Percentiles rank a stretch among this genome's conserved stretches.
phyloP scores from a whole-genome alignment of 108 stramenopile genomes.

The Stephanodiscus minutulus region DNA sequence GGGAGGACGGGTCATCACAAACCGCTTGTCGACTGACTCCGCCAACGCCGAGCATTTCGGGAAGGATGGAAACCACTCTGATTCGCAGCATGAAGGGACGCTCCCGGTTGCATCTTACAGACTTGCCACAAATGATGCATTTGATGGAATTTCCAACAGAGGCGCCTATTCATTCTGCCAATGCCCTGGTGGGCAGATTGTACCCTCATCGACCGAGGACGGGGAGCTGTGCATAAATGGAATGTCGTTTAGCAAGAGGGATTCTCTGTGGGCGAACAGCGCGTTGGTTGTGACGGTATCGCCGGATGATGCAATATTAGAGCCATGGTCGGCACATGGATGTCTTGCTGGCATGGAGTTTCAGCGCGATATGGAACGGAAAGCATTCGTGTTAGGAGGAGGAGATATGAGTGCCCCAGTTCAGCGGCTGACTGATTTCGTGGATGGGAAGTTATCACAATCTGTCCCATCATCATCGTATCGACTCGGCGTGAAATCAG shows the following conservation, averaged over 20 bases:
- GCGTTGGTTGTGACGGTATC: slow-evolving; percentile 92
- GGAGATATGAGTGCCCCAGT: slow-evolving; percentile 89
- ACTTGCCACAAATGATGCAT: slow-evolving; percentile 84
- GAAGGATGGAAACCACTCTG: slow-evolving; percentile 13
- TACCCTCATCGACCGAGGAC: slow-evolving; percentile 85
- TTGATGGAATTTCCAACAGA: slow-evolving; percentile 62
- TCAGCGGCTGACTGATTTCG: slow-evolving; percentile 91
- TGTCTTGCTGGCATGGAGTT: slow-evolving; percentile 77
- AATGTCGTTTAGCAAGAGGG: slow-evolving; percentile 92
- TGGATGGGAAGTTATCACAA: slow-evolving; percentile 54
- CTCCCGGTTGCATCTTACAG: slow-evolving; percentile 90
- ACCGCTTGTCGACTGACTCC: slow-evolving; percentile 64
- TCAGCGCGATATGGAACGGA: slow-evolving; percentile 88
- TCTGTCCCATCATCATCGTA: slow-evolving; percentile 86
- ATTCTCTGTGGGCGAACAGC: slow-evolving; percentile 89
- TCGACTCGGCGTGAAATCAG: slow-evolving; percentile 85
- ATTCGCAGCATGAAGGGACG: slow-evolving; percentile 53
- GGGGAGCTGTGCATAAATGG: slow-evolving; percentile 94
- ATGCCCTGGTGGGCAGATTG: slow-evolving; percentile 93
- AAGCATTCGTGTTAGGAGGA: slow-evolving; percentile 77
- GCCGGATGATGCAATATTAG: slow-evolving; percentile 80
- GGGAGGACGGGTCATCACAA: slow-evolving; percentile 72
- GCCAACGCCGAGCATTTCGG: slow-evolving; percentile 64
- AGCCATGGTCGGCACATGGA: slow-evolving; percentile 63
- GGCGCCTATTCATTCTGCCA: slow-evolving; percentile 84